A percentile compares a stretch with the other conserved stretches of the same genome.
Conservation (phyloP, 805 yeast species). For the Nakazawaea molendinolei region DNA sequence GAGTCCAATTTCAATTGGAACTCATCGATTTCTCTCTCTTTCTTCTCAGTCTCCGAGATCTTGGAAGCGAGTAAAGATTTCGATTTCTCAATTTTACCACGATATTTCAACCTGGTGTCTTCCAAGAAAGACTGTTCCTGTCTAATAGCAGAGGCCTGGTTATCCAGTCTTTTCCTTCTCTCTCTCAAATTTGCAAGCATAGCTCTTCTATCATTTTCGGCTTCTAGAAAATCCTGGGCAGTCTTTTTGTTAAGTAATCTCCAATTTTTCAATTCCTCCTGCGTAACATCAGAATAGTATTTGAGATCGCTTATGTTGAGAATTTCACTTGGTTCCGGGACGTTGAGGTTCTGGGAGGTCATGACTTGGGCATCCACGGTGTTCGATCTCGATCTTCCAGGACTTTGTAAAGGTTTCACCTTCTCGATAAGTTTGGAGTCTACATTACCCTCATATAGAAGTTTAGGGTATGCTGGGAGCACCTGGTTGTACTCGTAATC, state of each 20-base stretch:
- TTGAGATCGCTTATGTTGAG: conserved; percentile 36
- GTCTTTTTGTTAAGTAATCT: conserved; percentile 26
- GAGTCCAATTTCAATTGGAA: conserved; percentile 27
- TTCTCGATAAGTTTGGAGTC: conserved; percentile 22
- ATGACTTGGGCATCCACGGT: conserved; percentile 24
- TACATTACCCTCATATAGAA: conserved; percentile 20
- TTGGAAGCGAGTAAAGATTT: conserved; percentile 23
- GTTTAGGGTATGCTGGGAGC: conserved; percentile 8
- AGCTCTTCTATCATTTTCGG: conserved; percentile 25
- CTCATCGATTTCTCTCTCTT: conserved; percentile 25
- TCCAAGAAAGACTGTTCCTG: conserved; percentile 36
- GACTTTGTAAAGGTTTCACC: conserved; percentile 10
- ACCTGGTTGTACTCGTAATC: conserved; percentile 1
- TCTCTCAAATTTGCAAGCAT: conserved; percentile 31
- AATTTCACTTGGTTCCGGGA: conserved; percentile 16
- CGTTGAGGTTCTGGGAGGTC: conserved; percentile 3
- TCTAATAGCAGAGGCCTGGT: conserved; percentile 30
- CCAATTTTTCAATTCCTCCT: conserved; percentile 32
- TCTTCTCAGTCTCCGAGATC: conserved; percentile 24
- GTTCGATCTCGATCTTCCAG: conserved; percentile 28
- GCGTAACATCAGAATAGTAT: conserved; percentile 32
- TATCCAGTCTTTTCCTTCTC: conserved; percentile 34
- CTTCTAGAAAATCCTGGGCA: conserved; percentile 31
- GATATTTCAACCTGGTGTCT: conserved; percentile 31
- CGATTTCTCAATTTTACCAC: conserved; percentile 27